These are phyloP conservation scores for Eutypa lata DNA, from an alignment of 2,329 filamentous ascomycete genomes.

Conservation along the genomic window DNA sequence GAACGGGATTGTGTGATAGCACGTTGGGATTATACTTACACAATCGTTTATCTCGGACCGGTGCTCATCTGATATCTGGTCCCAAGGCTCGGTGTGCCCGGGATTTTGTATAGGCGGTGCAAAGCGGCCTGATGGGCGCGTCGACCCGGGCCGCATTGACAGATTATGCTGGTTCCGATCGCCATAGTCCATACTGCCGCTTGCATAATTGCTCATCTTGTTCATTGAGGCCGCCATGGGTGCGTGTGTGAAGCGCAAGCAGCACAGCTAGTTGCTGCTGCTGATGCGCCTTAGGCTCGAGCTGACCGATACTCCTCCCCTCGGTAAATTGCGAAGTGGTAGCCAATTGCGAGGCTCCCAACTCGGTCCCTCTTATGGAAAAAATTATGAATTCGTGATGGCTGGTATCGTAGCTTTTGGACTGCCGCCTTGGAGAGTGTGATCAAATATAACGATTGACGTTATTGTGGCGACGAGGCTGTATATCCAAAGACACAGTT, in stretches of 20 bases:
- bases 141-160: constrained; percentile 24
- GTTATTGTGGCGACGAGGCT: not conserved
- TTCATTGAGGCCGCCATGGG: constrained; percentile 23
- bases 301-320: no score
- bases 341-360: no score
- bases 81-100: constrained; percentile 28
- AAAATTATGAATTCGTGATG: no score
- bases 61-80: constrained; percentile 77
- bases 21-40: constrained; percentile 54
- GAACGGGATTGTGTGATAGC: no score
- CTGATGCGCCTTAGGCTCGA: no score
- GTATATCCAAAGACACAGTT: not conserved
- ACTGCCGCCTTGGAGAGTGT: not conserved
- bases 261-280: not conserved
- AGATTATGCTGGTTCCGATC: constrained; percentile 19
- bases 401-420: not conserved
- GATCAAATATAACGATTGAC: not conserved
- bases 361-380: no score
- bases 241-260: not conserved
- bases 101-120: constrained; percentile 26
- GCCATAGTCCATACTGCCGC: constrained; percentile 12
- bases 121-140: constrained; percentile 26
- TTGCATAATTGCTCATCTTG: constrained; percentile 29
- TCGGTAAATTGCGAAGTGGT: not conserved
- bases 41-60: constrained; percentile 91